Conservation (phyloP, 352 stramenopile genomes). For the Globisporangium cylindrosporum region DNA sequence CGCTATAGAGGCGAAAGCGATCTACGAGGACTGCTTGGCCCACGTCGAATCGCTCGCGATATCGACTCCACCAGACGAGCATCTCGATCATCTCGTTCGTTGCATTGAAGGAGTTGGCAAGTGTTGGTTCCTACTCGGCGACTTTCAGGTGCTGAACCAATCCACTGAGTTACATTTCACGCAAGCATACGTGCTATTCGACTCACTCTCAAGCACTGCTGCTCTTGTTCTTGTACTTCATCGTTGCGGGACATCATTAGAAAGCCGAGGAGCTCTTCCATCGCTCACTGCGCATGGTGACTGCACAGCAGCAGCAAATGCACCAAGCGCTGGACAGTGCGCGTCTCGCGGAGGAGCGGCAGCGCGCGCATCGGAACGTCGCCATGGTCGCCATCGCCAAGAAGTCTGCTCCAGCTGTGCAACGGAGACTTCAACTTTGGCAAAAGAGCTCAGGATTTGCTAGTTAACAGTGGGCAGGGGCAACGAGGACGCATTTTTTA, state of each 20-base stretch:
- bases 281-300: conserved; percentile 22
- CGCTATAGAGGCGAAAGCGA: conserved; percentile 28
- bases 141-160: conserved; percentile 37
- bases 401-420: conserved; percentile 15
- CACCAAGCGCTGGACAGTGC: background rate
- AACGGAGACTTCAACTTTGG: conserved; percentile 13
- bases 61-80: background rate
- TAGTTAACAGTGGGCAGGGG: background rate
- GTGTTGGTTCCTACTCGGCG: conserved; percentile 50
- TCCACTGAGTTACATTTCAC: background rate
- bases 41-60: conserved; percentile 25
- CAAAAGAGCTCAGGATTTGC: background rate
- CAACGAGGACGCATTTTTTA: no score
- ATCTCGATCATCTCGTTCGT: conserved; percentile 21
- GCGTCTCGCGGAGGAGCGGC: conserved; percentile 12
- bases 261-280: conserved; percentile 42
- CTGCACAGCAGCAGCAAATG: background rate
- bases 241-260: conserved; percentile 16
- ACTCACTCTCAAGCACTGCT: background rate
- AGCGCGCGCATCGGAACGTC: conserved; percentile 61
- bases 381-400: conserved; percentile 50
- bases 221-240: background rate
- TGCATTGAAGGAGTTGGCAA: conserved; percentile 50
- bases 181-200: background rate
- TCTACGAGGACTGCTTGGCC: conserved; percentile 35